phyloP scores from a whole-genome alignment of 129 eudicot species.

The Helianthus annuus region HanXRQr2.0-SUNRISE NC_035447.2:157350641-157351140 shows the following conservation, averaged over 20 bases:
- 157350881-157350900: slow-evolving; percentile 44
- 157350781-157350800: slow-evolving; percentile 4
- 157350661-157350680: no score
- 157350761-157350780: slow-evolving; percentile 14
- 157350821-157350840: slow-evolving; percentile 83
- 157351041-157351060: no score
- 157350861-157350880: slow-evolving; percentile 91
- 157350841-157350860: slow-evolving; percentile 93
- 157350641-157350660: no score
- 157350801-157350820: slow-evolving; percentile 75
- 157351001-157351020: no score
- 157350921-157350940: slow-evolving; percentile 43
- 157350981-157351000: no score
- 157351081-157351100: no score
- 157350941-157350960: no score
- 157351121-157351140: no score
- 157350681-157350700: slow-evolving; percentile 3
- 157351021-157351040: no score
- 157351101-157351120: no score
- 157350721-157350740: slow-evolving; percentile 1
- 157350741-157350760: neutral
- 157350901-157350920: slow-evolving; percentile 31
- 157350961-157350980: no score
- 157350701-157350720: neutral
- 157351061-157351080: no score